These are phyloP conservation scores for Parathielavia appendiculata DNA, from an alignment of 495 filamentous ascomycete species.

Conservation along the genomic window DNA sequence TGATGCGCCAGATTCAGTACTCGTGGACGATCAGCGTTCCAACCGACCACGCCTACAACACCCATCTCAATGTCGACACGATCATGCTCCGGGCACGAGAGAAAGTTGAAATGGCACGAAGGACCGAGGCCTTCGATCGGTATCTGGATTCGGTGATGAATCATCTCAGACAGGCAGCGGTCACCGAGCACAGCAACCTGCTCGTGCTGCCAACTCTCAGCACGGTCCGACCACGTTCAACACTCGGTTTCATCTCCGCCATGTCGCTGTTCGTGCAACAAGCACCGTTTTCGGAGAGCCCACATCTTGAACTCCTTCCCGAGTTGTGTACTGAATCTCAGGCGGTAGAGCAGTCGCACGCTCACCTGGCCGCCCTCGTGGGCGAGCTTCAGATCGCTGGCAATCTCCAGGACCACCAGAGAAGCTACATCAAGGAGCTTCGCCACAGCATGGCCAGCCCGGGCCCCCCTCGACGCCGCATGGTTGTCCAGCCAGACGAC, in stretches of 20 bases:
- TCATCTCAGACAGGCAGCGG: not conserved
- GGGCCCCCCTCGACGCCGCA: not conserved
- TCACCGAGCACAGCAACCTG: not conserved
- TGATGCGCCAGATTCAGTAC: not conserved
- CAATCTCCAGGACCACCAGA: conserved; percentile 8
- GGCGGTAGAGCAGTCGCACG: not conserved
- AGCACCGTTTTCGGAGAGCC: not conserved
- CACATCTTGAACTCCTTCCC: not conserved
- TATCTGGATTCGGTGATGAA: conserved; percentile 2
- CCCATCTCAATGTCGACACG: not conserved
- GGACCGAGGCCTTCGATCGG: not conserved
- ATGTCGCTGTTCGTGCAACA: not conserved
- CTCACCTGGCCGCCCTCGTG: not conserved
- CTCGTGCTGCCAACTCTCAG: not conserved
- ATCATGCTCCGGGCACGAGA: not conserved
- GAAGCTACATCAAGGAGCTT: not conserved
- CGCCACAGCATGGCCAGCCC: not conserved
- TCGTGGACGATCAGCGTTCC: not conserved
- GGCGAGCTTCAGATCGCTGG: not conserved
- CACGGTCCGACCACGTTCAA: not conserved
- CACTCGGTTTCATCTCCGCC: conserved; percentile 2
- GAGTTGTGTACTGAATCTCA: not conserved
- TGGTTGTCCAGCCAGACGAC: not conserved
- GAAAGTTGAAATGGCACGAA: not conserved
- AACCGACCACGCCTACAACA: not conserved